Base-by-base conservation (phyloP, 495 filamentous ascomycete genomes). In the Penicillium coprophilum region DNA sequence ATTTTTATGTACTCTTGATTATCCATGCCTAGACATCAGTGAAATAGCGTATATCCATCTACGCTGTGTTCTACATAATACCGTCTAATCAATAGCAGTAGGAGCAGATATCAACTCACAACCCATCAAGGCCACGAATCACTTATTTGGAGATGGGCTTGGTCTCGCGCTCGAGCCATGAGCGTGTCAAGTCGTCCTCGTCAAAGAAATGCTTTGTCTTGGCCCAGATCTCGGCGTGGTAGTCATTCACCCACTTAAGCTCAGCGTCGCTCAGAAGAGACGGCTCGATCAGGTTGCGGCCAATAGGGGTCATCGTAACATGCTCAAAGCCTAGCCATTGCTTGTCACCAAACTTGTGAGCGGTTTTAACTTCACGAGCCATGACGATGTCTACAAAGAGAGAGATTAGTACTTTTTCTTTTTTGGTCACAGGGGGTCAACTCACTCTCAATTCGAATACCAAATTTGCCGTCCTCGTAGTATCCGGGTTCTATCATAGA, bases 401-500 rank as follows among this genome's bases (percentile, higher is more conserved):
- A 8, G 6, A 1, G 46, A 27, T 76, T 27, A 73, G 65, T 50
- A 17, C 43, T 8, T 38, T 15, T 36, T 30, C 1, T 15, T 2
- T n/a, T 2, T 2, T 1, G 7, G 43, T 30, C 5, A 21, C 0
- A 12, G 4, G 9, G 6, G 31, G 51, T 60, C 24, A 27, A 62
- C 80, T 66, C 78, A 80, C 90, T 97, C 75, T 99, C 95, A 64
- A 97, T 97, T 30, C 95, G 89, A 64, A 99, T 96, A n/a, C 95
- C 95, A 66, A 95, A 99, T 10, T 86, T 86, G 44, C 92, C 95
- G 64, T 99, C 95, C 73, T 97, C 95, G 73, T 99, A 99, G 75
- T 92, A 99, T 30, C 95, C 95, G 13, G 94, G 95, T 69, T 99
- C 92, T 83, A 56, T n/a, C 44, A 66, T 30, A 72, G 61, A 36